Evolutionary conservation across 78 protist species (phyloP), one percentile per base, ranked within the genome.

Genomic region (Planoprotostelium fungivorum): DNA sequence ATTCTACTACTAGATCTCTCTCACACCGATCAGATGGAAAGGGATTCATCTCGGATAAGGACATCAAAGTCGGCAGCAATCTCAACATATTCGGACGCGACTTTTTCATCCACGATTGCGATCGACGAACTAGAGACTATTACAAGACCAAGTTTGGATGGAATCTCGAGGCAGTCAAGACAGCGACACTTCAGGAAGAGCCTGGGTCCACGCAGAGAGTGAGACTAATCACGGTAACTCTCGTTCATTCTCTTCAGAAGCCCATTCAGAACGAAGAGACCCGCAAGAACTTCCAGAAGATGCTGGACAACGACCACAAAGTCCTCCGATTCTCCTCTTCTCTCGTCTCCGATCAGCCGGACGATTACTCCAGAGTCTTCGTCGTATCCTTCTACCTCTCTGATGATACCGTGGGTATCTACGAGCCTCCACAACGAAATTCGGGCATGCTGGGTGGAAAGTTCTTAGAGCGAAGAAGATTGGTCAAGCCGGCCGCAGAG

Each of bases 381-480:
- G 85, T 96, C 83, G 63, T 96, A n/a, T 35, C 91, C 63, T 92
- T 36, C 93, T 88, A 28, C 91, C 91, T 89, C 23, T 84, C 95
- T 1, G 96, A 94, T 87, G 93, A 90, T 90, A 89, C 94, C 63
- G 34, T 96, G 35, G 0, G 89, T 0, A 34, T 96, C 39, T 92
- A 86, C 63, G 97, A 96, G 93, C 94, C 85, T 0, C 92, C 88
- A 0, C 38, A 0, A 23, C 16, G 84, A 35, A 95, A 95, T 90
- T 87, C 93, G 0, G 96, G 96, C 34, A 1, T 86, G 34, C 29
- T 87, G 9, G 94, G 94, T 31, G 97, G 97, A 28, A 89, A 88
- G 83, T 92, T 92, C 36, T 91, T 90, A n/a, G 85, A 63, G 84
- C 88, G 94, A 10, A 1, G 35, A 29, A 23, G 63, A 36, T 38